Conservation (phyloP, 352 stramenopile genomes). For the Pythium graminicola region DNA sequence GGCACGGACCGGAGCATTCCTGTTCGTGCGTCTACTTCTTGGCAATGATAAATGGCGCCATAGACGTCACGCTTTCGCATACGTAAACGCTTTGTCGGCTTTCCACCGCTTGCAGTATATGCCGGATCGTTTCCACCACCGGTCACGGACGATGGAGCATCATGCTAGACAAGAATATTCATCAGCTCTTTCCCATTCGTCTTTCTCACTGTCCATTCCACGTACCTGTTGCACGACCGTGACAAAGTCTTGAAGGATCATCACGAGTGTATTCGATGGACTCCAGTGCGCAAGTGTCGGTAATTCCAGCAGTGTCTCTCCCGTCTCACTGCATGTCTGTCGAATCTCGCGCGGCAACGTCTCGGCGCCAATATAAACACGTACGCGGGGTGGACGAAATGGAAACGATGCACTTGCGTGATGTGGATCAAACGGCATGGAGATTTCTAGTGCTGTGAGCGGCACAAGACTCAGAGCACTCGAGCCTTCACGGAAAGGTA, state of each 20-base stretch:
- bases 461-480: slow-evolving; percentile 59
- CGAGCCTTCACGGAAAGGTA: slow-evolving; percentile 67
- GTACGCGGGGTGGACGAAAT: slow-evolving; percentile 47
- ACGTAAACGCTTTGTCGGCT: slow-evolving; percentile 31
- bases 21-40: slow-evolving; percentile 55
- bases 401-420: slow-evolving; percentile 41
- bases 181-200: too few relatives aligned
- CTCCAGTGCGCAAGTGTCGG: slow-evolving; percentile 61
- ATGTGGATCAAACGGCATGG: slow-evolving; percentile 45
- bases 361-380: slow-evolving; percentile 38
- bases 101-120: background rate
- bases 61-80: slow-evolving; percentile 70
- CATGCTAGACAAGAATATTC: too few relatives aligned
- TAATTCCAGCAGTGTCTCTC: slow-evolving; percentile 37
- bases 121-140: too few relatives aligned
- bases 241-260: slow-evolving; percentile 69
- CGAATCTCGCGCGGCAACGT: slow-evolving; percentile 52
- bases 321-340: slow-evolving; percentile 3
- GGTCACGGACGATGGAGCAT: too few relatives aligned
- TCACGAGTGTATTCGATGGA: slow-evolving; percentile 64
- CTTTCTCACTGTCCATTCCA: too few relatives aligned
- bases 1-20: slow-evolving; percentile 50
- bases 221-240: slow-evolving; percentile 47
- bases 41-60: slow-evolving; percentile 55
- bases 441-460: slow-evolving; percentile 43